Conservation (phyloP, 306 rosid species). For the Cercis canadensis region DNA sequence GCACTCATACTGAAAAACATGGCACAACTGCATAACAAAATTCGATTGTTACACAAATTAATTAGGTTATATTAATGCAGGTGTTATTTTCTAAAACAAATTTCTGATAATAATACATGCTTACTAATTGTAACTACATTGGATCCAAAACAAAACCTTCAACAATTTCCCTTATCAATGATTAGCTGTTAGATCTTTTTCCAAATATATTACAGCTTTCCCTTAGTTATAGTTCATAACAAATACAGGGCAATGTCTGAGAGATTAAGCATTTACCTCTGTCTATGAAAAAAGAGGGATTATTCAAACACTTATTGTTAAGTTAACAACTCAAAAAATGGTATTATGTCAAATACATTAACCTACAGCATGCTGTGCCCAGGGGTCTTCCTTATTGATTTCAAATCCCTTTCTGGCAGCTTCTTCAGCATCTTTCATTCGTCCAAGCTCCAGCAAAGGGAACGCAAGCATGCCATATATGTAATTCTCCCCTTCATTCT, state of each 20-base stretch:
- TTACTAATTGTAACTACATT: neutral
- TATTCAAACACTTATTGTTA: conserved; percentile 21
- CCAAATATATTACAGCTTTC: neutral
- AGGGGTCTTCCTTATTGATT: conserved; percentile 69
- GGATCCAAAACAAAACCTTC: conserved; percentile 25
- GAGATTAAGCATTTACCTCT: neutral
- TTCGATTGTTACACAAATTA: conserved; percentile 25
- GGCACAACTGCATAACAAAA: conserved; percentile 77
- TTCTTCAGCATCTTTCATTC: conserved; percentile 76
- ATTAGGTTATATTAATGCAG: neutral
- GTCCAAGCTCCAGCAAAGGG: conserved; percentile 82
- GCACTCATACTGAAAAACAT: conserved; percentile 81
- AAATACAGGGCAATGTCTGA: too few species aligned
- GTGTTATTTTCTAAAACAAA: conserved; percentile 7
- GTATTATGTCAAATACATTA: conserved; percentile 9
- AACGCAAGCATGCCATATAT: conserved; percentile 90
- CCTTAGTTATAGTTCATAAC: too few species aligned
- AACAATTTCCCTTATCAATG: conserved; percentile 14
- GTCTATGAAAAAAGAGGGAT: neutral
- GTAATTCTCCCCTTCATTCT: conserved; percentile 69
- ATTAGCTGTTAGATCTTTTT: conserved; percentile 10
- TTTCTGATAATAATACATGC: conserved; percentile 3
- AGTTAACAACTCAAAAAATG: conserved; percentile 15
- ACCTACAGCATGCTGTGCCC: conserved; percentile 94
- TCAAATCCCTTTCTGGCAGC: conserved; percentile 78